phyloP scores from a whole-genome alignment of 2,329 filamentous ascomycete genomes.

The Aspergillus unguis region DNA sequence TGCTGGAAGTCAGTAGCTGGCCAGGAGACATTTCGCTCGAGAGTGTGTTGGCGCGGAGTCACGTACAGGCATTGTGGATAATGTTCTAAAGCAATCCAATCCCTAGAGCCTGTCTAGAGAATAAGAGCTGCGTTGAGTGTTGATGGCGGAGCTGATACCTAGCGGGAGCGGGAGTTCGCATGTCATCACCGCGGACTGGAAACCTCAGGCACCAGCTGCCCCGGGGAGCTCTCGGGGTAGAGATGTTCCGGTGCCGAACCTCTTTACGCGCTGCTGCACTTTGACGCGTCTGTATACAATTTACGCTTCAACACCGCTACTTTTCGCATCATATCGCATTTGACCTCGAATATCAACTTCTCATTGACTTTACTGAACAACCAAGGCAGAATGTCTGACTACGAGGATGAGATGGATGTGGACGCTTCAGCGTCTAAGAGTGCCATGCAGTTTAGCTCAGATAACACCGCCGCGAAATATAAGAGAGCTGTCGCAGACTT shows the following conservation, averaged over 20 bases:
- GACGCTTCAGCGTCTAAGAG: conserved; percentile 51
- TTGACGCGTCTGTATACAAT: conserved; percentile 29
- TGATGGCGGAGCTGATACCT: conserved; percentile 17
- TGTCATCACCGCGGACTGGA: conserved; percentile 16
- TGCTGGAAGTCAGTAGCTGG: conserved; percentile 37
- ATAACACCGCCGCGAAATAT: conserved; percentile 69
- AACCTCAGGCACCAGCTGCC: conserved; percentile 21
- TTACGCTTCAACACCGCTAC: background rate
- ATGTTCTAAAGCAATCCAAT: conserved; percentile 4
- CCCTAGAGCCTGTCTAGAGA: conserved; percentile 23
- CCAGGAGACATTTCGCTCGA: background rate
- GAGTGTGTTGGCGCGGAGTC: background rate
- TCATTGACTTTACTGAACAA: background rate
- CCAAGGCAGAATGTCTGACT: conserved; percentile 48
- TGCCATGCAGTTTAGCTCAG: conserved; percentile 67
- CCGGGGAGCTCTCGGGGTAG: background rate
- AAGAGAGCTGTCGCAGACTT: conserved; percentile 91
- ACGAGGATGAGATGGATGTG: conserved; percentile 66
- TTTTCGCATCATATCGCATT: background rate
- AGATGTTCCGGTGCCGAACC: conserved; percentile 41
- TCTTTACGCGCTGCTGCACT: conserved; percentile 38
- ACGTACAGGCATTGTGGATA: conserved; percentile 48
- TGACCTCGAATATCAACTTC: background rate
- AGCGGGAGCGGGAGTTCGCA: conserved; percentile 18
- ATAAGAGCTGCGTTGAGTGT: conserved; percentile 13